Conservation (phyloP, 2,329 filamentous ascomycete genomes). For the Colletotrichum filicis region DNA sequence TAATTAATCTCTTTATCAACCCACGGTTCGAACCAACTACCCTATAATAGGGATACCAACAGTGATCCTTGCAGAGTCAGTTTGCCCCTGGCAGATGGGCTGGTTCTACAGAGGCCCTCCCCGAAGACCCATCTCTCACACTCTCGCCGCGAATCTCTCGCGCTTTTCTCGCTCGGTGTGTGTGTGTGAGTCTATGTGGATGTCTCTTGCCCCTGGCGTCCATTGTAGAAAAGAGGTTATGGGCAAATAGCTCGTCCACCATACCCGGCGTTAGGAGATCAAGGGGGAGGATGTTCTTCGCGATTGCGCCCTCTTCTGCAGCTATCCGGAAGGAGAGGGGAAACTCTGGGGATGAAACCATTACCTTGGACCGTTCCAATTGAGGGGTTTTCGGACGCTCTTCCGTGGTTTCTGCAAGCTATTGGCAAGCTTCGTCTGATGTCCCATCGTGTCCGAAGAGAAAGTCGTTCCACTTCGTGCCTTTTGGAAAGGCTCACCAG, state of each 20-base stretch:
- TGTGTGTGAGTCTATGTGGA: neutral
- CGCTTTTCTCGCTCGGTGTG: neutral
- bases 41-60: too few relatives aligned
- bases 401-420: neutral
- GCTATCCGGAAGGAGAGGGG: neutral
- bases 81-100: slow-evolving; percentile 21
- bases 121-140: neutral
- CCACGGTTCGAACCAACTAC: too few relatives aligned
- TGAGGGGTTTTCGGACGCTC: neutral
- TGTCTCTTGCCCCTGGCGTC: slow-evolving; percentile 2
- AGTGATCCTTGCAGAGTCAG: slow-evolving; percentile 28
- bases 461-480: neutral
- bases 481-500: neutral
- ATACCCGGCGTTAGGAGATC: slow-evolving; percentile 2
- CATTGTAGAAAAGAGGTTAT: neutral
- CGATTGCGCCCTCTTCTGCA: neutral
- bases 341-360: neutral
- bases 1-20: too few relatives aligned
- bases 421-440: neutral
- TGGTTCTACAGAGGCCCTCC: slow-evolving; percentile 18
- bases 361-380: neutral
- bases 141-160: too few relatives aligned
- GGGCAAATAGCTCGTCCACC: slow-evolving; percentile 6
- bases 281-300: neutral
- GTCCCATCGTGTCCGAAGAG: slow-evolving; percentile 2